These are phyloP conservation scores for Aspergillus phoenicis DNA, from an alignment of 2,329 filamentous ascomycete genomes.

Conservation along the genomic window DNA sequence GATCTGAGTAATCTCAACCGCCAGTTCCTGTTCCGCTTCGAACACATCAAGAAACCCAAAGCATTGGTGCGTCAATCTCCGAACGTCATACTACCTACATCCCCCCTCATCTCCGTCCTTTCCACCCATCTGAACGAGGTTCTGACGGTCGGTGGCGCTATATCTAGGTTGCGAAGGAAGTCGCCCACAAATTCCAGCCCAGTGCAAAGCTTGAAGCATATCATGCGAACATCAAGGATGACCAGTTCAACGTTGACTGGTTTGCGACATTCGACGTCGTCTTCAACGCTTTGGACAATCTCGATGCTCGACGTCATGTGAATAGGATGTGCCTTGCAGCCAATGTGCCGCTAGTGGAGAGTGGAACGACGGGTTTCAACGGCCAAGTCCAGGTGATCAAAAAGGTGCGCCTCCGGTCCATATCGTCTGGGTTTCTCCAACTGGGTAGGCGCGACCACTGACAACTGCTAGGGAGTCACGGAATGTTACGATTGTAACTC, in stretches of 20 bases:
- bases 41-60: conserved; percentile 98
- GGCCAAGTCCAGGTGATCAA: conserved; percentile 97
- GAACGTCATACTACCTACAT: conserved; percentile 14
- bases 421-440: not conserved
- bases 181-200: conserved; percentile 86
- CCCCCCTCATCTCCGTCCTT: conserved; percentile 8
- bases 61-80: conserved; percentile 66
- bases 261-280: conserved; percentile 81
- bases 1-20: conserved; percentile 97
- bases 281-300: conserved; percentile 95
- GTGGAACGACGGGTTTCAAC: conserved; percentile 95
- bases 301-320: conserved; percentile 90
- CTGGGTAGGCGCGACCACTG: conserved; percentile 10
- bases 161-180: conserved; percentile 82
- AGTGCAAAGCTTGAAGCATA: conserved; percentile 82
- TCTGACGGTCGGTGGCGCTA: conserved; percentile 19
- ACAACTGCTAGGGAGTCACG: conserved; percentile 64
- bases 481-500: conserved; percentile 95
- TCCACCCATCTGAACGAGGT: conserved; percentile 1
- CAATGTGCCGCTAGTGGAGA: conserved; percentile 88
- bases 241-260: conserved; percentile 83
- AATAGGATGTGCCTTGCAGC: conserved; percentile 97
- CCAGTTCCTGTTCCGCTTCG: conserved; percentile 93
- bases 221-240: conserved; percentile 93
- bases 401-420: conserved; percentile 54